Conservation (phyloP, 2,329 filamentous ascomycete genomes). For the Trichoderma afroharzianum region DNA sequence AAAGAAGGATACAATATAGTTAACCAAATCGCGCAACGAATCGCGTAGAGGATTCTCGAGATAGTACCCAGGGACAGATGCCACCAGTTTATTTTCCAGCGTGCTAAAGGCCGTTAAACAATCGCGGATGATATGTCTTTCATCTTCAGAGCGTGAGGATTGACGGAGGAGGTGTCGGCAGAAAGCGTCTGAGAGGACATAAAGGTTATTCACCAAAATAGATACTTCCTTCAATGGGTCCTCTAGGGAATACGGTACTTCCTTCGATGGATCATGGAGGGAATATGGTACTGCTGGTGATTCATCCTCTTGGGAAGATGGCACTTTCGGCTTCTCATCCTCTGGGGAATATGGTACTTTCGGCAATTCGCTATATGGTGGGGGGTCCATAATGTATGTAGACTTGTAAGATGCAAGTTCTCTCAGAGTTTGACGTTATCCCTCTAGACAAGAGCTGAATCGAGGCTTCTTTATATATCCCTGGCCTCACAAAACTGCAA, state of each 20-base stretch:
- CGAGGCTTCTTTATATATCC: background rate
- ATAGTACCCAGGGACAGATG: background rate
- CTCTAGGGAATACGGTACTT: background rate
- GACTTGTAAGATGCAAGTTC: background rate
- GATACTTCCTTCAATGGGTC: background rate
- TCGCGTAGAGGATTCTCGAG: background rate
- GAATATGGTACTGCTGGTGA: too few species aligned
- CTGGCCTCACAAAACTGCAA: too few species aligned
- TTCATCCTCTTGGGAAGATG: too few species aligned
- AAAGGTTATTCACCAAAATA: background rate
- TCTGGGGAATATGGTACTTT: too few species aligned
- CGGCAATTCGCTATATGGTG: background rate
- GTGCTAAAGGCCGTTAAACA: background rate
- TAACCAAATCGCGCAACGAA: background rate
- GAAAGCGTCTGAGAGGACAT: background rate
- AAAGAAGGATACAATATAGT: background rate
- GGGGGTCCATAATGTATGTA: background rate
- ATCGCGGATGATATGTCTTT: background rate
- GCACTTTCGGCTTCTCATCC: too few species aligned
- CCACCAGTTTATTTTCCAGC: background rate
- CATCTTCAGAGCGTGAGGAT: background rate
- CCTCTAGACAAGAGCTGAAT: background rate
- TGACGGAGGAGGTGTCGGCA: background rate
- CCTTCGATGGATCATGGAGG: too few species aligned
- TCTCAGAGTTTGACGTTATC: background rate